Evolutionary conservation across 2,329 filamentous ascomycete genomes (phyloP), one percentile per base, ranked within the genome.

Genomic region (Aspergillus ustus): DNA sequence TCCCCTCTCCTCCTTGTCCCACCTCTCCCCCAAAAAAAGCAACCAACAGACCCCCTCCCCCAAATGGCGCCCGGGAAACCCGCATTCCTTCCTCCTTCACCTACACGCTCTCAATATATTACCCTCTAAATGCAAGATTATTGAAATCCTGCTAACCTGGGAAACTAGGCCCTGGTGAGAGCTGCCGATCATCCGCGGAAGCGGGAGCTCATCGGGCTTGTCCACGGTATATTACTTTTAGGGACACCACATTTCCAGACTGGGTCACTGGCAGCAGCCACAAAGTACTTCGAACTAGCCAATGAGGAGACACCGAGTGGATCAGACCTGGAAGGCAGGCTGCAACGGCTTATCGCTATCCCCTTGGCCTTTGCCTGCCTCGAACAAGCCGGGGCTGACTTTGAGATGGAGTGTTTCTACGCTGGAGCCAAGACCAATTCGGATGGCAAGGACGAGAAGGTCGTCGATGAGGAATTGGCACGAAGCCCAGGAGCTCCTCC

Each of bases 341-440:
- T 50, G 6, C 34, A 59, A 29, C 43, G 43, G 37, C 8, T 59
- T 19, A 13, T 59, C 8, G 15, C 9, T 19, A 37, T 48, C 15
- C 40, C 49, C 11, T 20, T n/a, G 4, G 49, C 40, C 19, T 59
- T 59, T n/a, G 57, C 49, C 7, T 11, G 45, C n/a, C 43, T 53
- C 25, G 28, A 49, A 25, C 13, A 40, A 13, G 50, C 22, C 37
- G 46, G 25, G 28, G 19, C 34, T 8, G 31, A 34, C 31, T 13
- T 57, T 20, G 37, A 52, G 50, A 25, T 59, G 25, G 48, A 58
- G n/a, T 52, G 46, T 29, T 59, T 53, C 57, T 59, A 53, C 43
- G 57, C 52, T 19, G 57, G 57, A 48, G 37, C 57, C 5, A 22
- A 49, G 5, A 59, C 49, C 25, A 22, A 48, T 15, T 25, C 53